Base-by-base conservation (phyloP, 2,329 filamentous ascomycete genomes). In the Phaeomoniella chlamydospora region DNA sequence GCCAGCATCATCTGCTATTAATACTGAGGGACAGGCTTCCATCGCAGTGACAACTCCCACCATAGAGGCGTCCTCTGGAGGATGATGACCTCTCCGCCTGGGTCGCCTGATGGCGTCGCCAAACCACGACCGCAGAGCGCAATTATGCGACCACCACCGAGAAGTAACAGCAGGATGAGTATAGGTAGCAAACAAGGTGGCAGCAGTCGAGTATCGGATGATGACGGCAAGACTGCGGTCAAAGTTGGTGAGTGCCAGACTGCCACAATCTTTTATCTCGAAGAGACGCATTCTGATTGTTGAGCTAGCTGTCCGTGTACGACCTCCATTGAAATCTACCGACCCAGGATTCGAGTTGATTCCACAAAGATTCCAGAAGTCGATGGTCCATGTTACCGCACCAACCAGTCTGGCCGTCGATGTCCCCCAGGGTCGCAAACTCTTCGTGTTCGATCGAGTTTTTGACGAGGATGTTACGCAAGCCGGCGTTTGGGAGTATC, bases 391-490 rank as follows among this genome's bases (percentile, higher is more conserved):
- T 45, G 83, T 88, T 41, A 86, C 80, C 9, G 84, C 85, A 12
- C 70, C 81, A 31, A 94, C 85, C 4, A 93, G 74, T 53, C 65
- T 98, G 34, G 71, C 83, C 15, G 85, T 98, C 46, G 90, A 96
- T 52, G 82, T 87, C 2, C 80, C 86, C 0, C 86, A 94, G 52
- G 90, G 88, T 34, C 81, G 81, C 52, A 96, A 96, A 55, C 69
- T 94, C 3, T 98, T 98, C 53, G 80, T 96, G 14, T 98, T 98
- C 54, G 90, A 98, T 59, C 79, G 86, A 42, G 87, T 98, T 4
- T 98, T 98, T 52, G 72, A 77, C 18, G 77, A 87, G 48, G 80
- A 90, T 2, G 70, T 86, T 5, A 71, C 74, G 40, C 90, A 98
- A 56, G 81, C 90, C 45, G 88, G 87, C 33, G 64, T 98, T 33